A percentile compares a stretch with the other conserved stretches of the same genome.
phyloP scores from a whole-genome alignment of 352 stramenopile genomes.

The Phytophthora litchii region DNA sequence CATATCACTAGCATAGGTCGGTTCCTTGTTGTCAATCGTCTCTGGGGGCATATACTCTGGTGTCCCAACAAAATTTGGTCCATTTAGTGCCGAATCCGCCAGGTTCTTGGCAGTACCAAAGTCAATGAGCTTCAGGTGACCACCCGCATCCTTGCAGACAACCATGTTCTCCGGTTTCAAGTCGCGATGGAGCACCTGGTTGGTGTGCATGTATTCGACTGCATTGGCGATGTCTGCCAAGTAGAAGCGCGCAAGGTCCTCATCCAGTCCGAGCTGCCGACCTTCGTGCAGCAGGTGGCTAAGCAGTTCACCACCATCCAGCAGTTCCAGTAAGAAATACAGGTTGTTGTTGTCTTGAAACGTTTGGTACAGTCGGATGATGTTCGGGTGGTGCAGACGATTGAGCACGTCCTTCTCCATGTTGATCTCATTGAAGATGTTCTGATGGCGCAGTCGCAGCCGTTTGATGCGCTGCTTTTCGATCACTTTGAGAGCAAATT shows the following conservation, averaged over 20 bases:
- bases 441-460: slow-evolving; percentile 93
- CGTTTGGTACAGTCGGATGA: slow-evolving; percentile 95
- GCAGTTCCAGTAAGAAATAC: slow-evolving; percentile 97
- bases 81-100: slow-evolving; percentile 59
- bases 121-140: slow-evolving; percentile 80
- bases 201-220: slow-evolving; percentile 93
- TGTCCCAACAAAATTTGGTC: slow-evolving; percentile 89
- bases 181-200: slow-evolving; percentile 93
- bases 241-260: slow-evolving; percentile 86
- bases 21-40: slow-evolving; percentile 83
- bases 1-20: slow-evolving; percentile 61
- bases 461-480: slow-evolving; percentile 90
- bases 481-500: slow-evolving; percentile 97
- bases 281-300: slow-evolving; percentile 85
- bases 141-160: slow-evolving; percentile 53
- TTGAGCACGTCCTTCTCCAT: slow-evolving; percentile 97
- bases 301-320: slow-evolving; percentile 93
- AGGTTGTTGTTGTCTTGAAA: slow-evolving; percentile 96
- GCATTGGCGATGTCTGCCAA: slow-evolving; percentile 90
- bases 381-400: slow-evolving; percentile 87
- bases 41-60: slow-evolving; percentile 90
- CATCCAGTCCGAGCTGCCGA: slow-evolving; percentile 74
- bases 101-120: slow-evolving; percentile 88
- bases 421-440: slow-evolving; percentile 98
- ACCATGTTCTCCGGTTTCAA: slow-evolving; percentile 98